Evolutionary conservation across 139 green algal species (phyloP), one percentile per base, ranked within the genome.

Genomic region (Volvox africanus): DNA sequence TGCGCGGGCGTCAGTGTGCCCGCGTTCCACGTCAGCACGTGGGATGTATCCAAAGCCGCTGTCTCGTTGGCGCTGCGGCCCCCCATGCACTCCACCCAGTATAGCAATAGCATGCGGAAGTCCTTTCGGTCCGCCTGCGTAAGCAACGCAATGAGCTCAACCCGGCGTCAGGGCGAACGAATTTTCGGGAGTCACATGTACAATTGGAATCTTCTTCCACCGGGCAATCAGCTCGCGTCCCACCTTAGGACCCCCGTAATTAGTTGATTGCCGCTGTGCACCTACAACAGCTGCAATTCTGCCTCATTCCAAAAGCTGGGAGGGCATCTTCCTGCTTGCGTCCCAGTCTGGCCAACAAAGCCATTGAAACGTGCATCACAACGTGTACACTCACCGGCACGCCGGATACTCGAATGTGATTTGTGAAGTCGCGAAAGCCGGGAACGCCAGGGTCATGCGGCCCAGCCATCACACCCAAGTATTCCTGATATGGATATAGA

Each of bases 61-160:
- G 37, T n/a, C 67, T 89, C 84, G 14, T 50, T 21, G 30, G 68
- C 67, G 61, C 30, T 78, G 0, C 19, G 67, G 26, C 84, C 84
- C 67, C 84, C 84, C 84, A 81, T n/a, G 68, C 37, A 32, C 35
- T 89, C 84, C 14, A 89, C 28, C 84, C 68, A 81, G 65, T 81
- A 89, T 28, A 67, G 36, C 84, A 89, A 69, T 26, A 89, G 84
- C 84, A 50, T 26, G 35, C 68, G 36, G 24, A 89, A 75, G 36
- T 68, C 68, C 68, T 68, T 80, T 26, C 44, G 33, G 33, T 79
- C 65, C 36, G 78, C 11, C 78, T 84, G 78, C 17, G 44, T 55
- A 55, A 55, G 9, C 44, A 55, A 55, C 44, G 44, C 5, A 9
- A 55, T 55, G 5, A 9, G 44, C 44, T 9, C 44, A 9, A 55